These are phyloP conservation scores for Lactarius hengduanensis DNA, from an alignment of 768 basidiomycete genomes.

Conservation along the genomic window DNA sequence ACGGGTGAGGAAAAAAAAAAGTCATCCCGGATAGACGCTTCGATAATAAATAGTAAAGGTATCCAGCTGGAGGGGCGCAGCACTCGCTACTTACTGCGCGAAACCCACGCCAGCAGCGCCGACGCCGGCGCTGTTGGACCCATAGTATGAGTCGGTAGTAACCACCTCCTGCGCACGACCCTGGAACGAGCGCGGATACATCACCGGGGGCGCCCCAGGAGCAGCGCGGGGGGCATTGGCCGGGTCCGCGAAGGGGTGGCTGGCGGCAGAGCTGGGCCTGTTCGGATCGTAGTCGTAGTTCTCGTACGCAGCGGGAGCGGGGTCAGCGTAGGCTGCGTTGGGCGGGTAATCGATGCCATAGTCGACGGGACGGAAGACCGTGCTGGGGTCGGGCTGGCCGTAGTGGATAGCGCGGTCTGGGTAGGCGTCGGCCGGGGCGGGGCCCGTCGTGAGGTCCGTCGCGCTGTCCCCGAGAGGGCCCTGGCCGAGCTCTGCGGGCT, in stretches of 20 bases:
- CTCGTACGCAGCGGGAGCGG: neutral
- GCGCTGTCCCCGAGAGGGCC: constrained; percentile 7
- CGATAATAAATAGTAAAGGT: neutral
- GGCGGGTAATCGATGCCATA: constrained; percentile 26
- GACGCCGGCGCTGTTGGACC: constrained; percentile 8
- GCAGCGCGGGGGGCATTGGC: neutral
- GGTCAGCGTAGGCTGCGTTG: neutral
- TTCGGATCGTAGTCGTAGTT: neutral
- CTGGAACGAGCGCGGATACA: neutral
- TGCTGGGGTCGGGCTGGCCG: constrained; percentile 3
- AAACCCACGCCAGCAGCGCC: constrained; percentile 1
- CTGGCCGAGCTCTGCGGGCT: constrained; percentile 14
- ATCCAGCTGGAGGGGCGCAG: neutral
- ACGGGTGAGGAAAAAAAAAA: neutral
- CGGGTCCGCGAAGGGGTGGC: constrained; percentile 26
- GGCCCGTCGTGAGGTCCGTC: constrained; percentile 1
- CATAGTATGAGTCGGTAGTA: constrained; percentile 23
- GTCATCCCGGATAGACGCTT: neutral
- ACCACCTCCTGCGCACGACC: constrained; percentile 11
- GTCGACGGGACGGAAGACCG: constrained; percentile 12
- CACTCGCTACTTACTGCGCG: constrained; percentile 3
- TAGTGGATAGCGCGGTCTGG: constrained; percentile 26
- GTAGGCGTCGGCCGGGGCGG: constrained; percentile 21
- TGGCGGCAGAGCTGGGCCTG: neutral
- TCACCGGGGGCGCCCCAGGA: constrained; percentile 5